Evolutionary conservation across 2,329 filamentous ascomycete species (phyloP), one percentile per base, ranked within the genome.

Genomic region (Fusarium sp.): DNA sequence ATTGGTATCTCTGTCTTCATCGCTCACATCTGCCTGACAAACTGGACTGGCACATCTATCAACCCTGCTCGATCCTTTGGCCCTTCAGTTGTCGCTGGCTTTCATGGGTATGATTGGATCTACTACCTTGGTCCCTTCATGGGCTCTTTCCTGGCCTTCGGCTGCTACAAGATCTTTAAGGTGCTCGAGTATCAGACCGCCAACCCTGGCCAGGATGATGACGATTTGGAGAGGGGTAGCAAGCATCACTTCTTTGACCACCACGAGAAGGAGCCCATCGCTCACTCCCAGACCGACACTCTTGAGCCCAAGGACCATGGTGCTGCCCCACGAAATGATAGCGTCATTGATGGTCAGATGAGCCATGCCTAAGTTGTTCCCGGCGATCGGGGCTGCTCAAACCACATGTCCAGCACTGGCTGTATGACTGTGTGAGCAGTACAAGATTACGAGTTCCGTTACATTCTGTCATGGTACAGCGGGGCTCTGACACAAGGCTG

Each of bases 1-100:
- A 93, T 95, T 74, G 93, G 93, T 3, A 81, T 94, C 5, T 85
- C 92, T 0, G 86, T 94, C 60, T 94, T 94, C 80, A 87, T 94
- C 48, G 83, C 83, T 10, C 82, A 87, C 78, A 79, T 87, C 57
- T 81, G 80, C 42, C 83, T 83, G 33, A 84, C 86, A 28, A 84
- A 84, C 72, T 88, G 82, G 72, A 87, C 86, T 4, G 85, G 85
- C 28, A 86, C 84, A 11, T 84, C 82, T 15, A 81, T 88, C 73
- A 88, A 89, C 75, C 87, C 87, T 7, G 86, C 85, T 3, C 82
- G 87, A 44, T 86, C 86, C 0, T 84, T 89, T 47, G 87, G 87
- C 4, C 87, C 87, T 13, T 85, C 83, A 33, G 84, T 86, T 28
- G 78, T 86, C 44, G 80, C 79, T 3, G 78, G 80, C 9, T 87